phyloP scores from a whole-genome alignment of 352 stramenopile genomes.

The Stramenopiles sp. region DNA sequence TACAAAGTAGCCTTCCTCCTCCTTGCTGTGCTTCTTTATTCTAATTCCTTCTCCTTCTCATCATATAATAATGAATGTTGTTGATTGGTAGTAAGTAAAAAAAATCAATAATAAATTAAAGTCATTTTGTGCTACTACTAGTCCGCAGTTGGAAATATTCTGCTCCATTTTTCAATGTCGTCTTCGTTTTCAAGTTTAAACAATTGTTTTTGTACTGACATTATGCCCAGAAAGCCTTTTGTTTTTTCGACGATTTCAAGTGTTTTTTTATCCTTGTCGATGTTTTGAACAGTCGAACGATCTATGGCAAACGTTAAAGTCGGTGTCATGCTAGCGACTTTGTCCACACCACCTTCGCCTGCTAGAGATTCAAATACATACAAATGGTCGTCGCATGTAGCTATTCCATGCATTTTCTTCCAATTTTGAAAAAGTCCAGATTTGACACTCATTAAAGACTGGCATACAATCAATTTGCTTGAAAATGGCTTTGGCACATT shows the following conservation, averaged over 20 bases:
- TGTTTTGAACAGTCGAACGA: neutral
- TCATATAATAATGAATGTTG: no score
- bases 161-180: neutral
- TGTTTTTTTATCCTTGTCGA: neutral
- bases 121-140: no score
- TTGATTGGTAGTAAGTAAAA: neutral
- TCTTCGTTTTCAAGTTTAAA: neutral
- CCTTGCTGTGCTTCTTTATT: no score
- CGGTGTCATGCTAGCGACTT: neutral
- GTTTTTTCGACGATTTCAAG: neutral
- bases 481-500: neutral
- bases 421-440: neutral
- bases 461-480: neutral
- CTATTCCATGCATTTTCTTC: neutral
- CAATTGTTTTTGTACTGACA: neutral
- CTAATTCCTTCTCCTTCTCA: no score
- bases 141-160: neutral
- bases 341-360: neutral
- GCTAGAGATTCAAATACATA: neutral
- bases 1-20: no score
- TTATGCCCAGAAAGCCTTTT: neutral
- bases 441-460: neutral
- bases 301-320: neutral
- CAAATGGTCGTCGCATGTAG: neutral
- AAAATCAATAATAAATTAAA: no score